Evolutionary conservation across 768 basidiomycete species (phyloP).

Genomic region (Russula griseocarnosa): DNA sequence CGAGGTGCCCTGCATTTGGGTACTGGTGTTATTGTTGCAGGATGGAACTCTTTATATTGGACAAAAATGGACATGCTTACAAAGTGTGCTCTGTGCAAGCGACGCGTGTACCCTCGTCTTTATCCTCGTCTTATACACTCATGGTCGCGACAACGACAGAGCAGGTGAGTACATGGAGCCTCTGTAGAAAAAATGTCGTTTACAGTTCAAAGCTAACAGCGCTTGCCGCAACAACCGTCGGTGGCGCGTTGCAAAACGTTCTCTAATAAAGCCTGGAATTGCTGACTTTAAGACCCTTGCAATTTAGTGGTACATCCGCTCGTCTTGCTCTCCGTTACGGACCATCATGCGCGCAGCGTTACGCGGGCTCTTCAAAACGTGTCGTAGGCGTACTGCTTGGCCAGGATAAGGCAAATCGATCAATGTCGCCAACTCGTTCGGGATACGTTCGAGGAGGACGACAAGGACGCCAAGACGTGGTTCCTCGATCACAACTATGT

Average conservation of each 20-base stretch:
- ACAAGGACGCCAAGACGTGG: conserved; percentile 97
- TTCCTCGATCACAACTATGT: conserved; percentile 99
- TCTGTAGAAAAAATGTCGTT: not conserved
- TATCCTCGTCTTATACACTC: not conserved
- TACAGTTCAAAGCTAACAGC: conserved; percentile 10
- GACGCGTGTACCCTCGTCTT: conserved; percentile 6
- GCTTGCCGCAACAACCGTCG: conserved; percentile 14
- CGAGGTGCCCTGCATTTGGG: no score
- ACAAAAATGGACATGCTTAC: conserved; percentile 6
- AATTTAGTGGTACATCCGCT: conserved; percentile 86
- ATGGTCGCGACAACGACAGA: conserved; percentile 21
- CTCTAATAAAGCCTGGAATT: not conserved
- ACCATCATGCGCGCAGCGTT: conserved; percentile 88
- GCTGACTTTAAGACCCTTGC: not conserved
- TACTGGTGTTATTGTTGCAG: no score
- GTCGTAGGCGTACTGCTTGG: conserved; percentile 92
- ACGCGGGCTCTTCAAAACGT: conserved; percentile 82
- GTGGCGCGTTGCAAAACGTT: not conserved
- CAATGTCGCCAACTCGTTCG: conserved; percentile 97
- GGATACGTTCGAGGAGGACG: conserved; percentile 97
- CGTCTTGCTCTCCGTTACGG: conserved; percentile 94
- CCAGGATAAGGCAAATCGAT: conserved; percentile 92
- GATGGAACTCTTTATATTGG: no score
- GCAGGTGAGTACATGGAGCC: conserved; percentile 1
- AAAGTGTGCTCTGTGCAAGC: not conserved